phyloP scores from a whole-genome alignment of 768 basidiomycete genomes.

The Austroboletus eburneus region DNA sequence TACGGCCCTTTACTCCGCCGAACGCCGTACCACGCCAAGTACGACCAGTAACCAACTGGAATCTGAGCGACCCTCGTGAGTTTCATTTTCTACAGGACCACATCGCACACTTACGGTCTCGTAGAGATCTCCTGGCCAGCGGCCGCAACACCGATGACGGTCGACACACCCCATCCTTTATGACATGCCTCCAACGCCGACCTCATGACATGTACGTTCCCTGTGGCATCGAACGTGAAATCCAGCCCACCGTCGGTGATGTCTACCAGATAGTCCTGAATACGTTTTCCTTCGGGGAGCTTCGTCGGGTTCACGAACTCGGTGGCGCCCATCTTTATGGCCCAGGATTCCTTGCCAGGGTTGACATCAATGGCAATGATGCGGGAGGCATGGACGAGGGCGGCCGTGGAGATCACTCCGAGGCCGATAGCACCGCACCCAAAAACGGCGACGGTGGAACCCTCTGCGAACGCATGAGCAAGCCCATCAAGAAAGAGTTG shows the following conservation, averaged over 20 bases:
- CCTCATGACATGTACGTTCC: slow-evolving; percentile 94
- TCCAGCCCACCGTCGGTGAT: slow-evolving; percentile 96
- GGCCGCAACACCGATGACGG: slow-evolving; percentile 94
- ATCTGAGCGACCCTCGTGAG: slow-evolving; percentile 31
- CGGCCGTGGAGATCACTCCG: slow-evolving; percentile 81
- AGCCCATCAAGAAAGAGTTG: neutral
- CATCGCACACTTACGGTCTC: slow-evolving; percentile 56
- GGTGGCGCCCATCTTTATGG: slow-evolving; percentile 88
- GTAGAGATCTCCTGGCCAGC: slow-evolving; percentile 95
- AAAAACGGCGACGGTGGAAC: slow-evolving; percentile 88
- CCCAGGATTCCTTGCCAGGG: slow-evolving; percentile 81
- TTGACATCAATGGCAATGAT: slow-evolving; percentile 94
- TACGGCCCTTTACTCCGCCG: slow-evolving; percentile 96
- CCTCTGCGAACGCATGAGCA: slow-evolving; percentile 44
- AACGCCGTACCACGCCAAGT: slow-evolving; percentile 96
- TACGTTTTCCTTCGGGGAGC: slow-evolving; percentile 73
- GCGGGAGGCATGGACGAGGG: slow-evolving; percentile 73
- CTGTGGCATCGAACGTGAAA: slow-evolving; percentile 96
- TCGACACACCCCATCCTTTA: slow-evolving; percentile 98
- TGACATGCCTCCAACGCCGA: slow-evolving; percentile 97
- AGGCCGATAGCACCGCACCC: slow-evolving; percentile 97
- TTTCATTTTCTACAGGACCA: neutral
- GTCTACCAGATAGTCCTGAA: slow-evolving; percentile 87
- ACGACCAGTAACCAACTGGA: slow-evolving; percentile 77
- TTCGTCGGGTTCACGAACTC: slow-evolving; percentile 85